Conservation (phyloP, 495 filamentous ascomycete genomes). For the Letharia lupina region DNA sequence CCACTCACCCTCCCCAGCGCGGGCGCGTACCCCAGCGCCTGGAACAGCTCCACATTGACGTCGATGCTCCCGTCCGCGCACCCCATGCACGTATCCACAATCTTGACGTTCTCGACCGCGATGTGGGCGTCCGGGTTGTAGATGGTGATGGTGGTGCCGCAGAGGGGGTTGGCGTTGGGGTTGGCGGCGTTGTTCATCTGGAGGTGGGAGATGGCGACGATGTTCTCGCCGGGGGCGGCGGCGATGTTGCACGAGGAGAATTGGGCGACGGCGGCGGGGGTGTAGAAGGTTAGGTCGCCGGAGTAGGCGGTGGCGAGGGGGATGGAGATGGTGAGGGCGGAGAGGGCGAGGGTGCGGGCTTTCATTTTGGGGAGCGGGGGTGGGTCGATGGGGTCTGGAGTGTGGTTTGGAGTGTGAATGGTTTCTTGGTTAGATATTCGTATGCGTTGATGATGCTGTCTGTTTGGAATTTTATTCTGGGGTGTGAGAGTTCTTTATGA, state of each 20-base stretch:
- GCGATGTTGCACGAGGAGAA: neutral
- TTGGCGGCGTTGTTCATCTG: neutral
- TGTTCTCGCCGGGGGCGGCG: neutral
- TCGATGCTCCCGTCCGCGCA: neutral
- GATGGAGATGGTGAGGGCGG: slow-evolving; percentile 3
- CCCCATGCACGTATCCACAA: neutral
- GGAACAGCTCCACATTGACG: neutral
- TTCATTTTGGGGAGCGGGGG: neutral
- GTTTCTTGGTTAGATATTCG: neutral
- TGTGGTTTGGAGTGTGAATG: neutral
- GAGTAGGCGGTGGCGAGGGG: slow-evolving; percentile 5
- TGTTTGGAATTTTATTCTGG: neutral
- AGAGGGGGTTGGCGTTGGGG: slow-evolving; percentile 1
- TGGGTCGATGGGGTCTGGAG: neutral
- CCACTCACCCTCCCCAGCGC: neutral
- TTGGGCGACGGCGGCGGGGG: slow-evolving; percentile 32
- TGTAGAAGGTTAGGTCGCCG: neutral
- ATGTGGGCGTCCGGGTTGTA: neutral
- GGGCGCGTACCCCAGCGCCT: neutral
- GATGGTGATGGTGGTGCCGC: neutral
- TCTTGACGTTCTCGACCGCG: neutral
- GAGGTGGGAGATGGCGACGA: neutral
- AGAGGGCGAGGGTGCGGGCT: slow-evolving; percentile 5
- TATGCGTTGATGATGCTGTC: neutral
- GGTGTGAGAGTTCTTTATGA: neutral